A percentile compares a stretch with the other conserved stretches of the same genome.
phyloP scores from a whole-genome alignment of 2,329 filamentous ascomycete genomes.

The Aspergillus nomiae region DNA sequence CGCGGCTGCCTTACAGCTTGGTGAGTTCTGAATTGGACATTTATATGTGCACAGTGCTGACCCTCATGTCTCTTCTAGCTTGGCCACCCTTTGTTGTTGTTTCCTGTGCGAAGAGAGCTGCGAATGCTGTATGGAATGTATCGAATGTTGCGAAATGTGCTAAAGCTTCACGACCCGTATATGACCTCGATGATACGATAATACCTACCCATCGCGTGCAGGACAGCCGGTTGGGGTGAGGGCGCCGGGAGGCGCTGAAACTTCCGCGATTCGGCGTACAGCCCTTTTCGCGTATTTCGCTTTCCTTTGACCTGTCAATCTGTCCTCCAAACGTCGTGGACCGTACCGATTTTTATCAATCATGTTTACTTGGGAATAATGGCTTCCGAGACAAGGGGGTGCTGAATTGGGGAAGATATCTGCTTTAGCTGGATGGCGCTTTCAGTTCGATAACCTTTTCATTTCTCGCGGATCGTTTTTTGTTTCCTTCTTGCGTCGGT shows the following conservation, averaged over 20 bases:
- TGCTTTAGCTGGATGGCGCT: neutral
- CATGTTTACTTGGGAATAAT: slow-evolving; percentile 1
- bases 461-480: neutral
- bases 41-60: neutral
- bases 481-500: neutral
- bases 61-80: slow-evolving; percentile 32
- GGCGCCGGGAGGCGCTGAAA: slow-evolving; percentile 2
- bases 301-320: neutral
- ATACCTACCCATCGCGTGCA: slow-evolving; percentile 14
- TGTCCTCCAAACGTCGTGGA: neutral
- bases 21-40: slow-evolving; percentile 33
- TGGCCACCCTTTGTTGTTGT: slow-evolving; percentile 63
- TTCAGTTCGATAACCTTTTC: neutral
- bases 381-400: neutral
- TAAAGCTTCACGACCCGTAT: slow-evolving; percentile 26
- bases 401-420: neutral
- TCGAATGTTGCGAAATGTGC: slow-evolving; percentile 52
- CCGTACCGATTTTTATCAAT: neutral
- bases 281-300: neutral
- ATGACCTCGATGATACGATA: slow-evolving; percentile 27
- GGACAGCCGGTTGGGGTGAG: neutral
- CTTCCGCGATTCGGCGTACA: neutral
- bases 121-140: slow-evolving; percentile 65
- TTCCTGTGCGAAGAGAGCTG: slow-evolving; percentile 66
- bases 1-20: slow-evolving; percentile 55